Evolutionary conservation across 106 monocot genomes (phyloP).

Genomic region (Xerophyta viscosa): DNA sequence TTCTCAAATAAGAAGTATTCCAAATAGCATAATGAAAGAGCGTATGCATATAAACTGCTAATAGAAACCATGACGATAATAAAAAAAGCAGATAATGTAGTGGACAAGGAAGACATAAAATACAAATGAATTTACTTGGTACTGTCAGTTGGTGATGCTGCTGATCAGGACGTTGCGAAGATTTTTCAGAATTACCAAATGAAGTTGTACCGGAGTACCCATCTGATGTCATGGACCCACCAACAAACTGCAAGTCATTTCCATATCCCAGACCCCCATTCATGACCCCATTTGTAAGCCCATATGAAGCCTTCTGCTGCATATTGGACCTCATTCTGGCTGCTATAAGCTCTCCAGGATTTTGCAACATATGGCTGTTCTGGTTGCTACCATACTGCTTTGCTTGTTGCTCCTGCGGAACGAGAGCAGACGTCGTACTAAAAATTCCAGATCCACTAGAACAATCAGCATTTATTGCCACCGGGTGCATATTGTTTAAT

Average conservation of each 20-base stretch:
- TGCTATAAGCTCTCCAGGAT: conserved; percentile 36
- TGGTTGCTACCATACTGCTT: conserved; percentile 61
- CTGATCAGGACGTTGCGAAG: conserved; percentile 39
- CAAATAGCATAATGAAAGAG: too few relatives aligned
- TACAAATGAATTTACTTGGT: conserved; percentile 3
- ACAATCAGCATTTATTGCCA: conserved; percentile 38
- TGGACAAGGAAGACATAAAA: too few relatives aligned
- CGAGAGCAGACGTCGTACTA: conserved; percentile 32
- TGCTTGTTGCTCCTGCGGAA: conserved; percentile 40
- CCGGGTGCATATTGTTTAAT: conserved; percentile 47
- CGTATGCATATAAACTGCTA: neutral
- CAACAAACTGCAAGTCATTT: conserved; percentile 39
- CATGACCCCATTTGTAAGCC: conserved; percentile 45
- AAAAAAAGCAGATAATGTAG: too few relatives aligned
- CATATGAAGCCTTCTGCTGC: conserved; percentile 57
- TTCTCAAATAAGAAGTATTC: too few relatives aligned
- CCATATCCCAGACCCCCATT: conserved; percentile 47
- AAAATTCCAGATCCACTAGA: conserved; percentile 44
- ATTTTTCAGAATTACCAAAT: conserved; percentile 44
- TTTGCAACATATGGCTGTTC: conserved; percentile 48
- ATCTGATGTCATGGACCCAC: conserved; percentile 38
- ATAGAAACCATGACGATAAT: neutral
- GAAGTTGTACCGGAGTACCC: conserved; percentile 25
- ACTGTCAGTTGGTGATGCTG: conserved; percentile 36
- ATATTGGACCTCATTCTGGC: conserved; percentile 45